Evolutionary conservation across 768 basidiomycete genomes (phyloP), one percentile per base, ranked within the genome.

Genomic region (Suillus decipiens): DNA sequence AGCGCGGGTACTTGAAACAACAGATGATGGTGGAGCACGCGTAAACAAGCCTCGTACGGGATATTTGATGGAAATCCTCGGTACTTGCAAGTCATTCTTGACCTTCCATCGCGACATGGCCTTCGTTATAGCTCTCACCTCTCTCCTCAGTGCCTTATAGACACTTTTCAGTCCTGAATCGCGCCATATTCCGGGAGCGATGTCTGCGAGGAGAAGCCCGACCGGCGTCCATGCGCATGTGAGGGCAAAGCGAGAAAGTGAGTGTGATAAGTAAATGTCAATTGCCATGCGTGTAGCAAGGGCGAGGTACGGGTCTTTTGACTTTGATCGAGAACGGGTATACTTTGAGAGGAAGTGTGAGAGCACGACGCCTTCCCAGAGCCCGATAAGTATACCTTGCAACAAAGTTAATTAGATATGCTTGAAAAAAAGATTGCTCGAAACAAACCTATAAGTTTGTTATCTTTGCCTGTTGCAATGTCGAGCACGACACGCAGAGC

Each of bases 311-410:
- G 89, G 90, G 73, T 92, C 90, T 61, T 80, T 78, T 0, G 89
- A 89, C 56, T 28, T 28, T 11, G 56, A 57, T 51, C 50, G 50
- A 37, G 70, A 69, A 61, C 62, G 70, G 37, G 89, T 88, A 74
- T 81, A 82, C 71, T 89, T 89, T 64, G 82, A 82, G 66, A 89
- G 74, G 72, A 90, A 91, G 67, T 92, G 90, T 45, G 86, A 83
- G 61, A 90, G 79, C 42, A 91, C 85, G 31, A 89, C 82, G 55
- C 91, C 90, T 74, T 92, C 90, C 89, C 90, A 92, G 22, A 92
- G 77, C 9, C 90, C 91, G 60, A 93, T 79, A 62, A 92, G 81
- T 15, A 87, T 86, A 19, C 87, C 85, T 83, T 61, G 84, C 71
- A 62, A 79, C 82, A 72, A 80, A 73, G 50, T 22, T 22, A 53